Conservation (phyloP, 2,329 filamentous ascomycete genomes). For the Aspergillus glaucus region DNA sequence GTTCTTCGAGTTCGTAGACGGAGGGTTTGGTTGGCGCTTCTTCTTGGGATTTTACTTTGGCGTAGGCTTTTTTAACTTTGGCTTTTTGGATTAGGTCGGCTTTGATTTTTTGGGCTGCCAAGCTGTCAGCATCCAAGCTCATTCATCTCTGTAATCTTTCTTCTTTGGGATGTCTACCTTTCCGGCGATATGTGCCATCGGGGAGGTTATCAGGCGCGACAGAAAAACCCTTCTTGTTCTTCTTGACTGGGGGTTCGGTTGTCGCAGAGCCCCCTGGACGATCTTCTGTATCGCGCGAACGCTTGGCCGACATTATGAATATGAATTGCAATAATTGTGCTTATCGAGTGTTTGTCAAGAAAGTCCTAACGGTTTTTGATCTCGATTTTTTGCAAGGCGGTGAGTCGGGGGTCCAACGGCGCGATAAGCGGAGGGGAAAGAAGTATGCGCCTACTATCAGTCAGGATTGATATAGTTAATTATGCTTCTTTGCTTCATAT, state of each 20-base stretch:
- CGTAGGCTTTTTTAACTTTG: conserved; percentile 87
- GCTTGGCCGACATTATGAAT: conserved; percentile 54
- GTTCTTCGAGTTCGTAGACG: conserved; percentile 27
- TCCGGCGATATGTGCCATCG: conserved; percentile 80
- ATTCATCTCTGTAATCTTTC: too few species aligned
- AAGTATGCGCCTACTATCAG: too few species aligned
- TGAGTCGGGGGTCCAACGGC: neutral
- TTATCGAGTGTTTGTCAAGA: neutral
- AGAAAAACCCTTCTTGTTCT: conserved; percentile 69
- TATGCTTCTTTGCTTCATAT: too few species aligned
- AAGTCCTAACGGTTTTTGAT: neutral
- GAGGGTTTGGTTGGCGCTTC: conserved; percentile 24
- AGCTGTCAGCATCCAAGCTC: too few species aligned
- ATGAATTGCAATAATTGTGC: neutral
- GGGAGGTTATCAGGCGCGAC: conserved; percentile 87
- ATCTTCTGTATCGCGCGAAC: conserved; percentile 45
- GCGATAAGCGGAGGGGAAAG: neutral
- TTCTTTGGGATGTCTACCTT: conserved; percentile 44
- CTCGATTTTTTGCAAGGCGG: neutral
- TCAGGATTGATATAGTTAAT: too few species aligned
- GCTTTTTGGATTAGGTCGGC: conserved; percentile 82
- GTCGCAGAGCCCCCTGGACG: conserved; percentile 43
- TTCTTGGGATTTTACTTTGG: conserved; percentile 69
- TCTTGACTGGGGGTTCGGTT: conserved; percentile 37
- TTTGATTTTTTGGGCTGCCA: conserved; percentile 67